Evolutionary conservation across 2,329 filamentous ascomycete species (phyloP).

Genomic region (Verticillium dahliae): DNA sequence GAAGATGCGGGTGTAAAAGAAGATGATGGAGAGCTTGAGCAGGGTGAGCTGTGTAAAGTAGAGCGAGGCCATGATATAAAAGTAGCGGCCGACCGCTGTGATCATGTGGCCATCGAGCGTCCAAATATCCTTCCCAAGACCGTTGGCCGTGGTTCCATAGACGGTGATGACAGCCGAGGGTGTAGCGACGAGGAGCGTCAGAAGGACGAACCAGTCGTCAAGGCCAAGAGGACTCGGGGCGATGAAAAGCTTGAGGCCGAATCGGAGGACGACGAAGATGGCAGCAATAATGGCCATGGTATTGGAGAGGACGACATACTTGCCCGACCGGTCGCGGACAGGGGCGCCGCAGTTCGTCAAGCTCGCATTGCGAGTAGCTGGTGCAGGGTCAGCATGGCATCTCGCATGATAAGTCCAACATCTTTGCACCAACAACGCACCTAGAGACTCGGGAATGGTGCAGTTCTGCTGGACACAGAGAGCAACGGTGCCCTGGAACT

Average conservation of each 20-base stretch:
- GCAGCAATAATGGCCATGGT: constrained; percentile 24
- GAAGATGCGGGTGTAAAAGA: constrained; percentile 47
- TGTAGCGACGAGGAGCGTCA: constrained; percentile 17
- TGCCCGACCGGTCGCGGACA: constrained; percentile 20
- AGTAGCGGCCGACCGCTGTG: constrained; percentile 29
- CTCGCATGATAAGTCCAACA: background rate
- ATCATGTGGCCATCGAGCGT: constrained; percentile 30
- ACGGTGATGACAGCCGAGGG: constrained; percentile 22
- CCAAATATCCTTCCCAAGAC: constrained; percentile 40
- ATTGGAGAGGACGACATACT: constrained; percentile 22
- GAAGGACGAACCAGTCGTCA: constrained; percentile 27
- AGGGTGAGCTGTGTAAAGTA: constrained; percentile 36
- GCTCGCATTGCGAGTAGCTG: constrained; percentile 17
- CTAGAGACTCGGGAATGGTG: constrained; percentile 12
- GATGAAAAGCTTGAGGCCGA: constrained; percentile 23
- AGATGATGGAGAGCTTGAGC: constrained; percentile 39
- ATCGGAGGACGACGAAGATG: constrained; percentile 29
- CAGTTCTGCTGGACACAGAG: constrained; percentile 14
- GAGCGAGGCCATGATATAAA: constrained; percentile 30
- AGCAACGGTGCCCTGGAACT: constrained; percentile 11
- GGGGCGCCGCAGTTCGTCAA: constrained; percentile 17
- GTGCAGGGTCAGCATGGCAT: background rate
- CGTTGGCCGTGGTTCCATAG: constrained; percentile 21
- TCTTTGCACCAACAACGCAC: constrained; percentile 5
- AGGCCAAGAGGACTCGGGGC: constrained; percentile 22